A percentile compares a stretch with the other conserved stretches of the same genome.
Evolutionary conservation across 2,329 filamentous ascomycete species (phyloP).

Genomic region (Stachybotrys chlorohalonatus): DNA sequence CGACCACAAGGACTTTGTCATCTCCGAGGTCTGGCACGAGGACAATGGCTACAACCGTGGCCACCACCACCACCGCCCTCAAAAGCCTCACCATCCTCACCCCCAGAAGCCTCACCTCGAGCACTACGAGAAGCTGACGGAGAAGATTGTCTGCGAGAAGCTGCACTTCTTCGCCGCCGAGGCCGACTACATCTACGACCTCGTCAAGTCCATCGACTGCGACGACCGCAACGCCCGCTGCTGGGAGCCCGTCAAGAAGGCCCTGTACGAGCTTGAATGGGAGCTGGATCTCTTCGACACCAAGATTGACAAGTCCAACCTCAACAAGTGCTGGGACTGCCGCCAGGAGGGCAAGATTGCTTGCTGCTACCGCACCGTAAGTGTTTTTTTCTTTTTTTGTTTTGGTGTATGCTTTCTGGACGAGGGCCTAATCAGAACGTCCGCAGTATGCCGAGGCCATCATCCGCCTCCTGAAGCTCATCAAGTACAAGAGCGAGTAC

Average conservation of each 20-base stretch:
- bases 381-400: background rate
- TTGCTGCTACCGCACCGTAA: constrained; percentile 15
- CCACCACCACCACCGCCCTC: constrained; percentile 1
- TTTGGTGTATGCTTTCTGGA: background rate
- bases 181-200: constrained; percentile 11
- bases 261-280: constrained; percentile 16
- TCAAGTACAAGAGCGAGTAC: constrained; percentile 13
- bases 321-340: constrained; percentile 14
- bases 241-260: constrained; percentile 13
- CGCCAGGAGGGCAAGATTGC: constrained; percentile 14
- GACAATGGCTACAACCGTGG: background rate
- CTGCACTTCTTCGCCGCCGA: constrained; percentile 13
- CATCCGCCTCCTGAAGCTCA: constrained; percentile 13
- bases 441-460: constrained; percentile 18
- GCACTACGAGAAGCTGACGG: constrained; percentile 8
- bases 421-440: background rate
- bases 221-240: constrained; percentile 10
- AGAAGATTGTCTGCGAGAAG: constrained; percentile 11
- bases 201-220: constrained; percentile 9
- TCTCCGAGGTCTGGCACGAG: constrained; percentile 1
- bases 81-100: constrained; percentile 1
- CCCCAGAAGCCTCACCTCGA: constrained; percentile 1
- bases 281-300: constrained; percentile 16
- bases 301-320: constrained; percentile 14
- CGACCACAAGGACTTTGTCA: constrained; percentile 3